Percentiles rank a stretch among this genome's conserved stretches.
Evolutionary conservation across 2,329 filamentous ascomycete genomes (phyloP).

Genomic region (Aspergillus luchuensis): DNA sequence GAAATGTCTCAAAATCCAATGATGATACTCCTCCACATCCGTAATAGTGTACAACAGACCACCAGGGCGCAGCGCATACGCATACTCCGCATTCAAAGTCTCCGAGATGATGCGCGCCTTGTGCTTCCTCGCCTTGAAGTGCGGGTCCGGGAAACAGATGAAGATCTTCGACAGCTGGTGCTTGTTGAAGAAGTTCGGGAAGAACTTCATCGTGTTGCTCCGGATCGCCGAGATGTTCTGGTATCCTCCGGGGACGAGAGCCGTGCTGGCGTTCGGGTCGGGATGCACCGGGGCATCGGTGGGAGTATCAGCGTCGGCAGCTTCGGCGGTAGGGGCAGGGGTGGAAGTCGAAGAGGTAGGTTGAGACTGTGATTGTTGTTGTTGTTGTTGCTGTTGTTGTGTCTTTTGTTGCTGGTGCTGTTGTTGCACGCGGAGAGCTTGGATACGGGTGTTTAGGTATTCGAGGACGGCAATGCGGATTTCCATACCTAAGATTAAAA

Average conservation of each 20-base stretch:
- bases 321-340: neutral
- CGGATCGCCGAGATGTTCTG: constrained; percentile 88
- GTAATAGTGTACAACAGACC: constrained; percentile 95
- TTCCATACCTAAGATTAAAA: constrained; percentile 68
- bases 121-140: constrained; percentile 97
- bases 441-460: constrained; percentile 85
- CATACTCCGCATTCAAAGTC: constrained; percentile 89
- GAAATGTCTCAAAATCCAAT: constrained; percentile 91
- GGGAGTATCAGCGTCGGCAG: constrained; percentile 1
- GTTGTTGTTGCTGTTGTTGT: neutral
- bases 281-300: constrained; percentile 1
- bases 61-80: constrained; percentile 78
- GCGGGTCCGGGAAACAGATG: constrained; percentile 96
- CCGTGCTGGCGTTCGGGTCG: constrained; percentile 1
- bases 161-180: constrained; percentile 87
- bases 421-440: constrained; percentile 66
- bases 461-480: constrained; percentile 88
- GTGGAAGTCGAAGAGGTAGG: constrained; percentile 6
- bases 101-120: constrained; percentile 92
- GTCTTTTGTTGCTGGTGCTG: constrained; percentile 25
- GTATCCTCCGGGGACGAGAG: constrained; percentile 54
- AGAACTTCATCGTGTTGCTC: constrained; percentile 97
- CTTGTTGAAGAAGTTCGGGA: constrained; percentile 93
- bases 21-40: constrained; percentile 89
- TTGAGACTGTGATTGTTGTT: constrained; percentile 1